Evolutionary conservation across 176 grass and related monocot genomes (phyloP).

Genomic region (Zea mays): Zm-B73-REFERENCE-NAM-5.0 NC_050101.1:162731001-162731500

Average conservation of each 20-base stretch:
- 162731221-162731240: constrained; percentile 66
- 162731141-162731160: constrained; percentile 20
- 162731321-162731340: constrained; percentile 1
- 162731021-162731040: not conserved
- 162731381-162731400: not conserved
- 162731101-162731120: not conserved
- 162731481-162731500: constrained; percentile 21
- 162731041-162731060: constrained; percentile 1
- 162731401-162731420: not conserved
- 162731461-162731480: constrained; percentile 8
- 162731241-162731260: constrained; percentile 71
- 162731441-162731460: constrained; percentile 14
- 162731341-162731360: not conserved
- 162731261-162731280: constrained; percentile 54
- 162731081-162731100: not conserved
- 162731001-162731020: not conserved
- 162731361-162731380: not conserved
- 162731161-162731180: constrained; percentile 22
- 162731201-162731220: constrained; percentile 90
- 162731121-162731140: constrained; percentile 8
- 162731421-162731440: not conserved
- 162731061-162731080: not conserved
- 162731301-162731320: constrained; percentile 2
- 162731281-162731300: not conserved
- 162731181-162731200: constrained; percentile 64